Conservation (phyloP, 805 yeast genomes). For the Priceomyces medius region DNA sequence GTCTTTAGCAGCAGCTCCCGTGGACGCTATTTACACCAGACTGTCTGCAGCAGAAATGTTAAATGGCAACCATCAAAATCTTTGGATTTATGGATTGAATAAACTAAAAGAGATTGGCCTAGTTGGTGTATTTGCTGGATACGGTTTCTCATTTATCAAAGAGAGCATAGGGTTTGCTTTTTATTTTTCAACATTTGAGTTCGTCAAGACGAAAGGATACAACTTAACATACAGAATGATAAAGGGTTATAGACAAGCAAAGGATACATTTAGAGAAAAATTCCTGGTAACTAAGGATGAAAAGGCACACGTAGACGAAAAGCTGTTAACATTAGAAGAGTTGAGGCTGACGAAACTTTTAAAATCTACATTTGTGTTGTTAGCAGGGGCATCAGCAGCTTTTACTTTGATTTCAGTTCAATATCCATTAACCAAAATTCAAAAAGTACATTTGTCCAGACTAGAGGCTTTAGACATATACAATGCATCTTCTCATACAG, state of each 20-base stretch:
- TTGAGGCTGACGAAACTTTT: slow-evolving; percentile 48
- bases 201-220: slow-evolving; percentile 68
- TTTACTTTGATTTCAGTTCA: slow-evolving; percentile 72
- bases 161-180: slow-evolving; percentile 83
- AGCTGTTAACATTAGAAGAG: slow-evolving; percentile 27
- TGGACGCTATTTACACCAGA: slow-evolving; percentile 86
- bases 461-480: slow-evolving; percentile 76
- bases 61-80: slow-evolving; percentile 60
- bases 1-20: slow-evolving; percentile 89
- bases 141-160: slow-evolving; percentile 70
- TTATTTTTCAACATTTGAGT: slow-evolving; percentile 79
- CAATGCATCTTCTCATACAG: slow-evolving; percentile 33
- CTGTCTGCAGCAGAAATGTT: slow-evolving; percentile 74
- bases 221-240: slow-evolving; percentile 46
- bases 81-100: slow-evolving; percentile 73
- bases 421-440: slow-evolving; percentile 78
- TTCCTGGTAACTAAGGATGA: slow-evolving; percentile 10
- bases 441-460: slow-evolving; percentile 73
- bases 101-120: slow-evolving; percentile 74
- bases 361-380: slow-evolving; percentile 64
- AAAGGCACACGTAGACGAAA: slow-evolving; percentile 19
- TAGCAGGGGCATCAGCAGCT: slow-evolving; percentile 90
- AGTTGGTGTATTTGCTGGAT: slow-evolving; percentile 88
- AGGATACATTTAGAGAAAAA: slow-evolving; percentile 18
- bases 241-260: slow-evolving; percentile 41